Conservation (phyloP, 192 early-diverging fungal genomes). For the Podila minutissima region DNA sequence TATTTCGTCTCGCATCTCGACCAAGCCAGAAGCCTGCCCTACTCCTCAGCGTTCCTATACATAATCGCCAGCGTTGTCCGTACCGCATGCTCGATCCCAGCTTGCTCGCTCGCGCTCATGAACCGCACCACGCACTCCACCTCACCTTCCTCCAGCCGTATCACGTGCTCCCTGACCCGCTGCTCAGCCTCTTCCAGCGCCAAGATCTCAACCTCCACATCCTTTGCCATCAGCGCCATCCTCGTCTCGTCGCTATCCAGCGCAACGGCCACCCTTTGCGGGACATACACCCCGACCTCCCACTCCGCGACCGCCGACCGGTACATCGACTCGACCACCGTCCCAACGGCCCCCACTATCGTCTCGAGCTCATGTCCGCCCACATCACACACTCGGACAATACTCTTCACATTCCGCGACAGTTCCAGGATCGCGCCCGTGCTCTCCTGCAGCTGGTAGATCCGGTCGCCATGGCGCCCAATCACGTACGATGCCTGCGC, state of each 20-base stretch:
- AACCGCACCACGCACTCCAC: no score
- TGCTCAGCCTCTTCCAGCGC: background rate
- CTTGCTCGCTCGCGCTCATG: no score
- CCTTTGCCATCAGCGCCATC: background rate
- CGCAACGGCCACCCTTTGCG: background rate
- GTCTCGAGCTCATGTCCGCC: slow-evolving; percentile 1
- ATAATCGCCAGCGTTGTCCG: background rate
- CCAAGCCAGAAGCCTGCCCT: no score
- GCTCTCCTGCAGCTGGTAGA: no score
- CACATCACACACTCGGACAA: slow-evolving; percentile 13
- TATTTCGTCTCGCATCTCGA: no score
- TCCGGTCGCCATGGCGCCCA: background rate
- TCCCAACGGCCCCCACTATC: background rate
- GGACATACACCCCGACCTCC: slow-evolving; percentile 4
- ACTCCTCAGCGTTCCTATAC: background rate
- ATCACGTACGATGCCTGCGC: background rate
- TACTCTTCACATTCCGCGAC: background rate
- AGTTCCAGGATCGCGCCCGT: background rate
- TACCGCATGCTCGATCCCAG: background rate
- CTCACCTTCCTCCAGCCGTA: no score
- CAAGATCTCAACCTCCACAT: background rate
- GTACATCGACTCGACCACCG: slow-evolving; percentile 5
- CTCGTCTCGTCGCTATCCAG: background rate
- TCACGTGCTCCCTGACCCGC: no score
- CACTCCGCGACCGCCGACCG: background rate